These are phyloP conservation scores for Salix brachista DNA, from an alignment of 345 rosid species.

Conservation along the genomic window DNA sequence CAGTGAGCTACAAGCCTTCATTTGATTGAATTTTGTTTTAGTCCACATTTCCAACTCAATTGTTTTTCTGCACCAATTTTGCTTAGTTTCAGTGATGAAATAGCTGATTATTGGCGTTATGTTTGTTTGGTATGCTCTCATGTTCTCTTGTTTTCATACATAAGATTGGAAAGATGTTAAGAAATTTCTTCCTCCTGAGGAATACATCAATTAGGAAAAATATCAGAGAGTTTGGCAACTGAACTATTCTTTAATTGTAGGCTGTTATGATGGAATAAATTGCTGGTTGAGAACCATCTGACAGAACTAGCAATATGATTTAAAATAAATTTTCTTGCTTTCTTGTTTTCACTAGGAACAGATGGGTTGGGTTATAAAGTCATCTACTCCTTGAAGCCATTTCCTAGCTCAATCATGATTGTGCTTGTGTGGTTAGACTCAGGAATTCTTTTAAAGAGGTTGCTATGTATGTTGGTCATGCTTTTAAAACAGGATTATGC, in stretches of 20 bases:
- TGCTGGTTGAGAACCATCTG: neutral
- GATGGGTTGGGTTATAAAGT: neutral
- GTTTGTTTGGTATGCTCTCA: neutral
- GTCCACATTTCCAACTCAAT: neutral
- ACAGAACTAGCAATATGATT: neutral
- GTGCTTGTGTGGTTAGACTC: neutral
- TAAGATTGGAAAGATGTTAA: neutral
- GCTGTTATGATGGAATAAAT: neutral
- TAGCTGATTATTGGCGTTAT: neutral
- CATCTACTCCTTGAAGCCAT: neutral
- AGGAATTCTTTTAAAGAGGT: neutral
- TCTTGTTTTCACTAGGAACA: neutral
- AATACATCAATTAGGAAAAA: neutral
- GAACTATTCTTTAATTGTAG: neutral
- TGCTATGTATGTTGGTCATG: neutral
- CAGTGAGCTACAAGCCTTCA: neutral
- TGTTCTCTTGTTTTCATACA: neutral
- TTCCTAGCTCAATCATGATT: neutral
- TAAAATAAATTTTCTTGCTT: neutral
- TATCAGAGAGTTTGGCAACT: neutral
- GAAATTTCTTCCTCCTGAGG: neutral
- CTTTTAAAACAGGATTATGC: neutral
- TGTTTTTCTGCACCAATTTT: neutral
- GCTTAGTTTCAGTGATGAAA: neutral
- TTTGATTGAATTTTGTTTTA: neutral